Conservation (phyloP, 805 yeast genomes). For the Saccharomycopsis fermentans region DNA sequence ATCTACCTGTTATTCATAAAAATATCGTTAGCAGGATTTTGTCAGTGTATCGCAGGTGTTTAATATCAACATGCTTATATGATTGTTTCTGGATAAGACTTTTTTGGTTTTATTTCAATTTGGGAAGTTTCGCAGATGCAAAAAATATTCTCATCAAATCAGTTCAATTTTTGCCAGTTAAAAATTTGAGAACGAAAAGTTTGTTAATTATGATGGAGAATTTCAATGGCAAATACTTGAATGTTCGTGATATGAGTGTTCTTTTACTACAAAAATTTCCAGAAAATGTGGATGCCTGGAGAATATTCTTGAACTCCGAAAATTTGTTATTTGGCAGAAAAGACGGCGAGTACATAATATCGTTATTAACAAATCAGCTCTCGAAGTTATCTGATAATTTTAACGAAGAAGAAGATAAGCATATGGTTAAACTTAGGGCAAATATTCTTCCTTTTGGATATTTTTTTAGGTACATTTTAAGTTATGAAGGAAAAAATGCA, state of each 20-base stretch:
- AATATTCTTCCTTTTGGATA: slow-evolving; percentile 12
- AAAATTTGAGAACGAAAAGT: slow-evolving; percentile 5
- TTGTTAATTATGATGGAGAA: slow-evolving; percentile 12
- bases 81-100: slow-evolving; percentile 41
- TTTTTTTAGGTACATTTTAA: slow-evolving; percentile 30
- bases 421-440: not conserved
- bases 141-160: slow-evolving; percentile 31
- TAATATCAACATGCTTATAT: slow-evolving; percentile 36
- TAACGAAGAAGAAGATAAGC: not conserved
- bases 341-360: slow-evolving; percentile 3
- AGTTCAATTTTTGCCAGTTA: slow-evolving; percentile 20
- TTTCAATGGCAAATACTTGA: slow-evolving; percentile 5
- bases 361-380: slow-evolving; percentile 5
- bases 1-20: slow-evolving; percentile 18
- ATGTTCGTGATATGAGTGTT: slow-evolving; percentile 4
- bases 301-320: slow-evolving; percentile 12
- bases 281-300: slow-evolving; percentile 10
- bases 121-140: slow-evolving; percentile 28
- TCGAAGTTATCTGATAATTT: not conserved
- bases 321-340: slow-evolving; percentile 5
- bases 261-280: slow-evolving; percentile 13
- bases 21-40: slow-evolving; percentile 21
- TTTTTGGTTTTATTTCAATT: slow-evolving; percentile 32
- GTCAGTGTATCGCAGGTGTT: slow-evolving; percentile 38
- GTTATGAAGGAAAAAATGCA: slow-evolving; percentile 27